A percentile compares a stretch with the other conserved stretches of the same genome.
These are phyloP conservation scores for Paramecium biaurelia DNA, from an alignment of 73 alveolate species.

Conservation along the genomic window DNA sequence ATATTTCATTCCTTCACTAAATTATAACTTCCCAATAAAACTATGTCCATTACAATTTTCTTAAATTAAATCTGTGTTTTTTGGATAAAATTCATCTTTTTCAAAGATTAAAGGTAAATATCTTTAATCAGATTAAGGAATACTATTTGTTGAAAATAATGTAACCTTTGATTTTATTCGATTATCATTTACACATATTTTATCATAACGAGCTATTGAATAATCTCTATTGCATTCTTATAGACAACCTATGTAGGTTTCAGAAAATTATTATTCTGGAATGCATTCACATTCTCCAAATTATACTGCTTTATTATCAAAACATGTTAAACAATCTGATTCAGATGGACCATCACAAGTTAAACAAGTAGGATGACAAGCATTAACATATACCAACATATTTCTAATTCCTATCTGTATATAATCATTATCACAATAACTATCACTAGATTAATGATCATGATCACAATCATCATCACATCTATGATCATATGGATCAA, in stretches of 20 bases:
- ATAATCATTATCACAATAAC: not conserved
- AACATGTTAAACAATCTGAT: not conserved
- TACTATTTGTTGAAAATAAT: not conserved
- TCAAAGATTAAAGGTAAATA: not conserved
- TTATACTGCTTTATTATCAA: not conserved
- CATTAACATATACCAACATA: not conserved
- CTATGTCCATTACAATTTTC: not conserved
- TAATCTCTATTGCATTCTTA: not conserved
- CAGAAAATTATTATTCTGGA: not conserved
- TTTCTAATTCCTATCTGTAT: not conserved
- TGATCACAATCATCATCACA: not conserved
- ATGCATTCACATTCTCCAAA: not conserved
- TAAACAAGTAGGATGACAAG: constrained; percentile 3
- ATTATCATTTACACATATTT: not conserved
- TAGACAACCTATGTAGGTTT: not conserved
- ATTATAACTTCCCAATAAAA: not conserved
- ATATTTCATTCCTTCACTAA: not conserved
- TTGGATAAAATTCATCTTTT: not conserved
- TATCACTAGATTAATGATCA: not conserved
- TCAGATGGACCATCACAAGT: constrained; percentile 40
- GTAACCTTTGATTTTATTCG: not conserved
- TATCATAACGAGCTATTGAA: not conserved
- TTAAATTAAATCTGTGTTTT: not conserved
- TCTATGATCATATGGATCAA: not conserved
- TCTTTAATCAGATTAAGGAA: not conserved